These are phyloP conservation scores for Beauveria caledonica DNA, from an alignment of 2,329 filamentous ascomycete genomes.

Conservation along the genomic window DNA sequence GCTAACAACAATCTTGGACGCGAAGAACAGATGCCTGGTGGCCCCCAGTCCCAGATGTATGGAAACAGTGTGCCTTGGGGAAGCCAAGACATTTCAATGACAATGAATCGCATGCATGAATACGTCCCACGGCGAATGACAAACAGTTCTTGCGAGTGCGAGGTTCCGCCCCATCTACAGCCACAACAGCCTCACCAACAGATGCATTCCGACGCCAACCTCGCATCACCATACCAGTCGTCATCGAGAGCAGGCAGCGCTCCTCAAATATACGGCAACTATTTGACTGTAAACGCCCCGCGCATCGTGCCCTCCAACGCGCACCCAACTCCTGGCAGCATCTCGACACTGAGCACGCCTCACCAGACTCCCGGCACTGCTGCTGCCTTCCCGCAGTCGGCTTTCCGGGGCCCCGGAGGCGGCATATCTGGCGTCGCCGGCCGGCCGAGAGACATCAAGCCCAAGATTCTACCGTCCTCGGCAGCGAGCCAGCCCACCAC, in stretches of 20 bases:
- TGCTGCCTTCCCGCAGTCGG: background rate
- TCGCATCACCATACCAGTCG: constrained; percentile 1
- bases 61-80: background rate
- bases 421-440: background rate
- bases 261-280: background rate
- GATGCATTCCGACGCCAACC: background rate
- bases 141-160: background rate
- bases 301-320: constrained; percentile 2
- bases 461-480: constrained; percentile 2
- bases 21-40: background rate
- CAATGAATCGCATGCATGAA: background rate
- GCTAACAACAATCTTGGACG: background rate
- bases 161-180: background rate
- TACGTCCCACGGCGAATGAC: background rate
- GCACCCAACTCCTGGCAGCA: background rate
- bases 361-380: background rate
- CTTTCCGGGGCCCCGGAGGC: background rate
- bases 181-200: background rate
- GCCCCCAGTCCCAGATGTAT: background rate
- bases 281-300: background rate
- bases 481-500: constrained; percentile 5
- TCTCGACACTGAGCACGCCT: background rate
- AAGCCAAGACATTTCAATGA: background rate
- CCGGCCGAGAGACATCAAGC: background rate
- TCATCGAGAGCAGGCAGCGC: background rate